Conservation (phyloP, 371 early-diverging fungal genomes). For the Gilbertella persicaria region DNA sequence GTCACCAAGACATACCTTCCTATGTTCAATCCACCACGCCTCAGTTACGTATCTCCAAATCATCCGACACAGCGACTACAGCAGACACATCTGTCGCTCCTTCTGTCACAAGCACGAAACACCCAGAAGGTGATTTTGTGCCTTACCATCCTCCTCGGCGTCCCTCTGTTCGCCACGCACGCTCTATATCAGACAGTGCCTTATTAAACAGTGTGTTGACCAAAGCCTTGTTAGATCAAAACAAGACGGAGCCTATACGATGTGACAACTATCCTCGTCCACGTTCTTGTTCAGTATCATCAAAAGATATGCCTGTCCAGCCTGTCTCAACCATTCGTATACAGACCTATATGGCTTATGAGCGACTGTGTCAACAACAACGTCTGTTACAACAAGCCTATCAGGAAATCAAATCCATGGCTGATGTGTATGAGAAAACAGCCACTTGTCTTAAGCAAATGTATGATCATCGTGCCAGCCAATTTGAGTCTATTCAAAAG, state of each 20-base stretch:
- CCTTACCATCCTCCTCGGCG: constrained; percentile 8
- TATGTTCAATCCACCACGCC: constrained; percentile 16
- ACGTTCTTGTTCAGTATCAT: too few species aligned
- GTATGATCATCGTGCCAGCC: constrained; percentile 26
- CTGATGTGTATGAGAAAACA: constrained; percentile 32
- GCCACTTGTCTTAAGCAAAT: constrained; percentile 33
- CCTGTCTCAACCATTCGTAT: constrained; percentile 26
- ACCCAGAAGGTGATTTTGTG: constrained; percentile 16
- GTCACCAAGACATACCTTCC: constrained; percentile 29
- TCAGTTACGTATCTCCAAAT: constrained; percentile 3
- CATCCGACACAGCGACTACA: constrained; percentile 3
- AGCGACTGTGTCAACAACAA: constrained; percentile 40
- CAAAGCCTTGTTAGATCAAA: not conserved
- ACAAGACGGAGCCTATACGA: not conserved
- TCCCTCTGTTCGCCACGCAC: constrained; percentile 18
- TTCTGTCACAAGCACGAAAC: constrained; percentile 1
- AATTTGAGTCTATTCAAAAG: constrained; percentile 33
- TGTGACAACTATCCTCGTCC: too few species aligned
- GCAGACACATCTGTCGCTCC: not conserved
- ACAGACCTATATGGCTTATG: constrained; percentile 40
- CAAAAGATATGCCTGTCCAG: not conserved
- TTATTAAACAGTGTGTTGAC: constrained; percentile 1
- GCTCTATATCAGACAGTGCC: constrained; percentile 29
- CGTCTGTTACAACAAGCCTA: constrained; percentile 21
- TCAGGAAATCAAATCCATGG: constrained; percentile 25